phyloP scores from a whole-genome alignment of 371 early-diverging fungal species.

The Syncephalastrum contaminatum region DNA sequence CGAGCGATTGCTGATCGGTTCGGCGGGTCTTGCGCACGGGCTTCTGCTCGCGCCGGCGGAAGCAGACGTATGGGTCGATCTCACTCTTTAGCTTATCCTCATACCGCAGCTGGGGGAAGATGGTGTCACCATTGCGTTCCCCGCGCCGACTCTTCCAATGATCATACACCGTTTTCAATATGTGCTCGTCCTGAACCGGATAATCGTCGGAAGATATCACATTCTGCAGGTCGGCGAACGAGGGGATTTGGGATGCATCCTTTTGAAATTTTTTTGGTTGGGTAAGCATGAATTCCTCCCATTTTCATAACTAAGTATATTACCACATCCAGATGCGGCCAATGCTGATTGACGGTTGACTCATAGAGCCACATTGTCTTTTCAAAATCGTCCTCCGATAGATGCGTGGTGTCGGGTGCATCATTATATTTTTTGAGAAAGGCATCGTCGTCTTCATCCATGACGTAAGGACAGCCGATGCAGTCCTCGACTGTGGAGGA shows the following conservation, averaged over 20 bases:
- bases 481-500: conserved; percentile 84
- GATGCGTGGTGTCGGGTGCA: conserved; percentile 18
- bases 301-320: conserved; percentile 2
- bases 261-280: conserved; percentile 13
- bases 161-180: conserved; percentile 22
- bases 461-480: conserved; percentile 83
- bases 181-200: conserved; percentile 7
- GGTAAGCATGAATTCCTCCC: too few relatives aligned
- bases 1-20: conserved; percentile 81
- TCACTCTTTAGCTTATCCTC: conserved; percentile 75
- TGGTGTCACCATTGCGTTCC: conserved; percentile 46
- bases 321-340: conserved; percentile 59
- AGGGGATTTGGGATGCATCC: conserved; percentile 49
- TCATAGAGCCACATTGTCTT: conserved; percentile 78
- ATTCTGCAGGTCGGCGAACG: conserved; percentile 36
- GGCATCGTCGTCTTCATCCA: conserved; percentile 83
- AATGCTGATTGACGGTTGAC: conserved; percentile 49
- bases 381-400: conserved; percentile 81
- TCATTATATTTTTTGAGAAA: conserved; percentile 66
- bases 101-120: conserved; percentile 62
- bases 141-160: conserved; percentile 39
- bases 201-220: conserved; percentile 22
- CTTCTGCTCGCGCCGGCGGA: conserved; percentile 91
- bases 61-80: conserved; percentile 93
- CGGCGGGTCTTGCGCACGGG: conserved; percentile 85